Conservation (phyloP, 1,284 basidiomycete species). For the Ustilago crameri region DNA sequence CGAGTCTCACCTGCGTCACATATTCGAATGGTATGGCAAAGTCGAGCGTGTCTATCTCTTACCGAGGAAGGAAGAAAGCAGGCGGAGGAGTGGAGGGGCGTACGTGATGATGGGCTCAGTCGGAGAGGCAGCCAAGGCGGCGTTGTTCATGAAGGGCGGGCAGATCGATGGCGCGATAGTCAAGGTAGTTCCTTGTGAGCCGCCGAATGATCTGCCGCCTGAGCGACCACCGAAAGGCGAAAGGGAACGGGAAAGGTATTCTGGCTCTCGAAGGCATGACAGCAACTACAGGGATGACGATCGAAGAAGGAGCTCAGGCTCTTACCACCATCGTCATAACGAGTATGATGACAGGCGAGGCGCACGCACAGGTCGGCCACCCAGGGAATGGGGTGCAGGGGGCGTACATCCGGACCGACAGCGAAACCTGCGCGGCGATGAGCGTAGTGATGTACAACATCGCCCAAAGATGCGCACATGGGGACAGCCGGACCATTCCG, state of each 20-base stretch:
- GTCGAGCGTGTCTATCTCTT: conserved; percentile 17
- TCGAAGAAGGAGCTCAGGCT: not conserved
- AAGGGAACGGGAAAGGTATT: not conserved
- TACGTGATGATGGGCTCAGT: conserved; percentile 28
- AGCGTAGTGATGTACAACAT: not conserved
- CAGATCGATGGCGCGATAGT: conserved; percentile 55
- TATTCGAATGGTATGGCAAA: conserved; percentile 51
- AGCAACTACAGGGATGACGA: too few species aligned
- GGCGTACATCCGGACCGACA: conserved; percentile 21
- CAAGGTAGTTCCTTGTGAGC: conserved; percentile 13
- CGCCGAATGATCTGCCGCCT: not conserved
- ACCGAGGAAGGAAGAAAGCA: not conserved
- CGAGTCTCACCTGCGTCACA: conserved; percentile 45
- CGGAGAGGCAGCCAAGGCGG: conserved; percentile 40
- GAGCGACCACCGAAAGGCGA: not conserved
- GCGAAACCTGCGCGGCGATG: not conserved
- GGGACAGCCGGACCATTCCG: conserved; percentile 7
- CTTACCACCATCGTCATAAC: not conserved
- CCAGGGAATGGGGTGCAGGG: not conserved
- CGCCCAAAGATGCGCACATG: conserved; percentile 13
- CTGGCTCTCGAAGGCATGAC: not conserved
- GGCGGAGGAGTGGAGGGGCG: conserved; percentile 5
- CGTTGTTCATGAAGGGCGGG: conserved; percentile 51
- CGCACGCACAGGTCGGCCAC: not conserved
- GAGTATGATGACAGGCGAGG: not conserved